These are phyloP conservation scores for Fraxinus anomala DNA, from an alignment of 257 asterid species.

Conservation along the genomic window DNA sequence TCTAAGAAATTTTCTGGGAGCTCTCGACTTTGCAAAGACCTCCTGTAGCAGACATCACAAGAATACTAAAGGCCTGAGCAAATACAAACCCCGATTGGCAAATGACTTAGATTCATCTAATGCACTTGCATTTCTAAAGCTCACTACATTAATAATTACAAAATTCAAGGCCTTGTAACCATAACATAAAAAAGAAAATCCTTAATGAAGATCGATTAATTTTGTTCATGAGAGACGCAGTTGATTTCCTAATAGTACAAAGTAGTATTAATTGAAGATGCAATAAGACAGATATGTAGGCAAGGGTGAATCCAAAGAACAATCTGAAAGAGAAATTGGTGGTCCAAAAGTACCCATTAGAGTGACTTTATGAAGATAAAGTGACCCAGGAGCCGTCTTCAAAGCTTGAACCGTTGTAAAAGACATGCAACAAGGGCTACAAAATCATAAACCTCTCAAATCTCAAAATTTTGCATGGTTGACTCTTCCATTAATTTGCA, in stretches of 20 bases:
- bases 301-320: constrained; percentile 24
- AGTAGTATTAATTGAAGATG: background rate
- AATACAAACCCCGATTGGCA: background rate
- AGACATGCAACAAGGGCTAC: constrained; percentile 32
- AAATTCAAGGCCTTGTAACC: no score
- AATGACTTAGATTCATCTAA: no score
- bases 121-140: no score
- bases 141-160: no score
- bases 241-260: background rate
- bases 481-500: constrained; percentile 26
- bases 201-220: background rate
- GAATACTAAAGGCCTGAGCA: background rate
- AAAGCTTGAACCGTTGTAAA: constrained; percentile 30
- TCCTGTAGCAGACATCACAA: background rate
- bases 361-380: constrained; percentile 45
- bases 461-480: constrained; percentile 27
- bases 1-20: background rate
- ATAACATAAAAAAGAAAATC: no score
- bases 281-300: constrained; percentile 31
- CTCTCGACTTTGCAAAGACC: background rate
- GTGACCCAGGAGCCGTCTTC: constrained; percentile 33
- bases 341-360: constrained; percentile 48
- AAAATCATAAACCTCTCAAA: constrained; percentile 12
- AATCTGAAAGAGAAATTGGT: constrained; percentile 30
- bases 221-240: background rate